Conservation (phyloP, 768 basidiomycete species). For the Obba rivulosa region DNA sequence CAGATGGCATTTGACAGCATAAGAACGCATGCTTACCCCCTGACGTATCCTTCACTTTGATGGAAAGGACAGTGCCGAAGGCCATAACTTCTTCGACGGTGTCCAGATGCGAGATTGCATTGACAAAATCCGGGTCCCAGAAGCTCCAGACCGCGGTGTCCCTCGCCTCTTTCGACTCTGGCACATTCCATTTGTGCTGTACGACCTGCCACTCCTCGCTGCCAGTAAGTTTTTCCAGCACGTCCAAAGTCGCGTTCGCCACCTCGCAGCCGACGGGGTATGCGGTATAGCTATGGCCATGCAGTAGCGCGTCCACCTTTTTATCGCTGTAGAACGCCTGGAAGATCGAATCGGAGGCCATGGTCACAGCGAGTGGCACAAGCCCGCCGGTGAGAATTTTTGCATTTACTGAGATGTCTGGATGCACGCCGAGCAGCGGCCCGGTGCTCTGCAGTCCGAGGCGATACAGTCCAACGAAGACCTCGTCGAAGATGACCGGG, state of each 20-base stretch:
- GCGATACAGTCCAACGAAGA: slow-evolving; percentile 90
- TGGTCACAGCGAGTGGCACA: slow-evolving; percentile 79
- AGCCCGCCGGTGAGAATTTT: slow-evolving; percentile 94
- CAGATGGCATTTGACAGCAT: slow-evolving; percentile 6
- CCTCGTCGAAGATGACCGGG: slow-evolving; percentile 94
- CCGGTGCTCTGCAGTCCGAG: slow-evolving; percentile 65
- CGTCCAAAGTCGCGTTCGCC: slow-evolving; percentile 71
- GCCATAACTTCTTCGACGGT: slow-evolving; percentile 77
- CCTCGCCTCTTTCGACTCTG: slow-evolving; percentile 4
- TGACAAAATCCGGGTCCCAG: slow-evolving; percentile 76
- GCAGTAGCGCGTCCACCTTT: slow-evolving; percentile 84
- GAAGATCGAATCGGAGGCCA: slow-evolving; percentile 79
- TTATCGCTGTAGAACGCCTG: slow-evolving; percentile 65
- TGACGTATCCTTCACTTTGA: slow-evolving; percentile 58
- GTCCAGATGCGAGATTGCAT: slow-evolving; percentile 48
- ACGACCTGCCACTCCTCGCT: slow-evolving; percentile 58
- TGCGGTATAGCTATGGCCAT: slow-evolving; percentile 95
- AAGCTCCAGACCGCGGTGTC: slow-evolving; percentile 67
- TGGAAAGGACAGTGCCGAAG: slow-evolving; percentile 77
- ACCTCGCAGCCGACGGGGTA: slow-evolving; percentile 92
- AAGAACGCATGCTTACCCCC: slow-evolving; percentile 38
- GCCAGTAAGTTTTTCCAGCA: slow-evolving; percentile 47
- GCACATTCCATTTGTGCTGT: slow-evolving; percentile 49
- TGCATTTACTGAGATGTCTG: slow-evolving; percentile 89
- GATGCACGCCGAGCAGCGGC: slow-evolving; percentile 63